Conservation (phyloP, 2,329 filamentous ascomycete genomes). For the Fusarium sp. region DNA sequence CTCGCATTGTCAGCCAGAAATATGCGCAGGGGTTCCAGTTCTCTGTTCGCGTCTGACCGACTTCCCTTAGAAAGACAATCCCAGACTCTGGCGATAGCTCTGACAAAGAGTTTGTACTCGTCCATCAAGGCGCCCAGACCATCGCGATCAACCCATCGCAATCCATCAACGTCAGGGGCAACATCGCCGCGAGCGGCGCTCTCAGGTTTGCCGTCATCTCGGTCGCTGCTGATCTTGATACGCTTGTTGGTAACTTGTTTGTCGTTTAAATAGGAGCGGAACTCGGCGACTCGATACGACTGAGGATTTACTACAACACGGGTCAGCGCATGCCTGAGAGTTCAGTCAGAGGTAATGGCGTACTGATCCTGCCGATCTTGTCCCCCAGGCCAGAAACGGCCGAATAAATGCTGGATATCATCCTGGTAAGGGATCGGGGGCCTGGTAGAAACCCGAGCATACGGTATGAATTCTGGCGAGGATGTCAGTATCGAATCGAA, state of each 20-base stretch:
- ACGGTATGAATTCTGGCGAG: slow-evolving; percentile 20
- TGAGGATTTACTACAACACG: slow-evolving; percentile 37
- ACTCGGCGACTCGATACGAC: slow-evolving; percentile 42
- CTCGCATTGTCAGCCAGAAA: slow-evolving; percentile 36
- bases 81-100: slow-evolving; percentile 37
- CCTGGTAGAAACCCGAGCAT: slow-evolving; percentile 39
- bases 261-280: slow-evolving; percentile 36
- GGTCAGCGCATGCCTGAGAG: slow-evolving; percentile 1
- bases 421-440: slow-evolving; percentile 43
- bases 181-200: neutral
- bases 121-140: slow-evolving; percentile 39
- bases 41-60: slow-evolving; percentile 43
- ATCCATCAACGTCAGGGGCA: neutral
- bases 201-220: slow-evolving; percentile 8
- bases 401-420: slow-evolving; percentile 45
- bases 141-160: slow-evolving; percentile 45
- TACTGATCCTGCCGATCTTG: slow-evolving; percentile 42
- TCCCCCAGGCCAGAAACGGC: slow-evolving; percentile 45
- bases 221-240: slow-evolving; percentile 38
- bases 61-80: slow-evolving; percentile 26
- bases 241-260: slow-evolving; percentile 45
- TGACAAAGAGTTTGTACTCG: slow-evolving; percentile 39
- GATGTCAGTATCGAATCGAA: neutral
- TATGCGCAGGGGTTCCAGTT: slow-evolving; percentile 37
- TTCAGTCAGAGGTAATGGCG: neutral